Conservation (phyloP, 2,329 filamentous ascomycete genomes). For the Zasmidium cellare region DNA sequence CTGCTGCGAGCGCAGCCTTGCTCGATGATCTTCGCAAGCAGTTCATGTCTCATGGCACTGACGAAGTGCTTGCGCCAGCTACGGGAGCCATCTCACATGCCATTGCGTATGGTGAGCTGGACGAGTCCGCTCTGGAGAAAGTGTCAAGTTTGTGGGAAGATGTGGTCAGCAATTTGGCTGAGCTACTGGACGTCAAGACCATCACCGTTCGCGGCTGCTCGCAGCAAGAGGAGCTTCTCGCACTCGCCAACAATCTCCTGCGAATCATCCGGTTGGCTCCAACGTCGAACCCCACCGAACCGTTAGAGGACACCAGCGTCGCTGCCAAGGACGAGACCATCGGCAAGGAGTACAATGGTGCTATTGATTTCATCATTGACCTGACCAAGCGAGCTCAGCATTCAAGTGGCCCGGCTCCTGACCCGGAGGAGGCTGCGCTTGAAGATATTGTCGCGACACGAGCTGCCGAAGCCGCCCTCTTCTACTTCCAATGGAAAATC, state of each 20-base stretch:
- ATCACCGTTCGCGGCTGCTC: constrained; percentile 70
- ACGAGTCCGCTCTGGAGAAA: constrained; percentile 80
- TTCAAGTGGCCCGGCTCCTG: constrained; percentile 57
- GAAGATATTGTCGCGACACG: constrained; percentile 78
- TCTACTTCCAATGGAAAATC: constrained; percentile 88
- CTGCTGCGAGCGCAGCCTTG: constrained; percentile 74
- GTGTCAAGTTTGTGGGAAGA: constrained; percentile 85
- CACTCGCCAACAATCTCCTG: constrained; percentile 34
- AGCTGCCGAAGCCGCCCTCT: constrained; percentile 73
- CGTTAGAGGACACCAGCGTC: constrained; percentile 63
- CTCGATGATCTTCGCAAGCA: constrained; percentile 92
- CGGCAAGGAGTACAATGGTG: constrained; percentile 29
- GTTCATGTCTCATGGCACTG: constrained; percentile 88
- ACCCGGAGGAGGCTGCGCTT: constrained; percentile 67
- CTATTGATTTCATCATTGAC: constrained; percentile 70
- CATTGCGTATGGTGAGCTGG: constrained; percentile 80
- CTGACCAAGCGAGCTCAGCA: constrained; percentile 74
- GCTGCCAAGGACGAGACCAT: constrained; percentile 33
- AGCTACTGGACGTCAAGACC: constrained; percentile 66
- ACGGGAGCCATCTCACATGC: constrained; percentile 81
- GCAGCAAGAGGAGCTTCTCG: constrained; percentile 43
- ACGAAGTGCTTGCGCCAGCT: constrained; percentile 80
- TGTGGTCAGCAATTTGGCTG: constrained; percentile 69
- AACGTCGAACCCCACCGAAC: constrained; percentile 68
- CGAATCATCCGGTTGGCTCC: constrained; percentile 31